Conservation (phyloP, 2,329 filamentous ascomycete species). For the Ascochyta koolunga region DNA sequence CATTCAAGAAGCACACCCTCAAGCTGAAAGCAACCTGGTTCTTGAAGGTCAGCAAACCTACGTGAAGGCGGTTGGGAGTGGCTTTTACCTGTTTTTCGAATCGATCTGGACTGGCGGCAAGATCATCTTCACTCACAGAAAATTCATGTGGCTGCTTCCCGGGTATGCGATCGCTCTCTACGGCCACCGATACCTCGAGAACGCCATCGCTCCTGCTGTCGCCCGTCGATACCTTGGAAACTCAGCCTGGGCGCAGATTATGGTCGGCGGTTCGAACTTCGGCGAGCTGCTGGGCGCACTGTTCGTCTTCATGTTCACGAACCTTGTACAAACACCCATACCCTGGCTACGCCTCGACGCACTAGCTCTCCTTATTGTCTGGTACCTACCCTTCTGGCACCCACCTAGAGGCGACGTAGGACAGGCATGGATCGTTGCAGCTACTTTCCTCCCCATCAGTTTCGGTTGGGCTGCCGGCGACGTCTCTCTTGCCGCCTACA, state of each 20-base stretch:
- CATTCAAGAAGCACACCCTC: slow-evolving; percentile 51
- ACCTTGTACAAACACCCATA: slow-evolving; percentile 57
- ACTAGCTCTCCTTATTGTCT: slow-evolving; percentile 54
- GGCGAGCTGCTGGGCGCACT: slow-evolving; percentile 58
- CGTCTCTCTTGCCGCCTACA: slow-evolving; percentile 58
- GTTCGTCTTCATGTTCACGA: slow-evolving; percentile 58
- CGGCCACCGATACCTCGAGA: slow-evolving; percentile 59
- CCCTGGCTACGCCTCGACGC: slow-evolving; percentile 59
- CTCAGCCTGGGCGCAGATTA: slow-evolving; percentile 58
- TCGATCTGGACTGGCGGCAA: slow-evolving; percentile 55
- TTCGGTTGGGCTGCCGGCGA: slow-evolving; percentile 61
- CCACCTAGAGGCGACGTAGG: slow-evolving; percentile 49
- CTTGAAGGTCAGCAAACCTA: slow-evolving; percentile 42
- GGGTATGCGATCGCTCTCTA: slow-evolving; percentile 58
- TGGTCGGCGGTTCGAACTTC: slow-evolving; percentile 59
- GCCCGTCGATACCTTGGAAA: slow-evolving; percentile 56
- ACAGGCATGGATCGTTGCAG: slow-evolving; percentile 56
- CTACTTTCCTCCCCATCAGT: slow-evolving; percentile 52
- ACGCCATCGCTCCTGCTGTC: slow-evolving; percentile 55
- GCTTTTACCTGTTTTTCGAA: slow-evolving; percentile 54
- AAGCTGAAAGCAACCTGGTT: slow-evolving; percentile 26
- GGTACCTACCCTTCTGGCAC: slow-evolving; percentile 57
- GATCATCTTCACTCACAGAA: slow-evolving; percentile 55
- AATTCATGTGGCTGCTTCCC: slow-evolving; percentile 59
- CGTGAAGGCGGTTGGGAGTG: slow-evolving; percentile 46